A percentile compares a stretch with the other conserved stretches of the same genome.
Evolutionary conservation across 169 alveolate genomes (phyloP).

Genomic region (Neospora caninum): DNA sequence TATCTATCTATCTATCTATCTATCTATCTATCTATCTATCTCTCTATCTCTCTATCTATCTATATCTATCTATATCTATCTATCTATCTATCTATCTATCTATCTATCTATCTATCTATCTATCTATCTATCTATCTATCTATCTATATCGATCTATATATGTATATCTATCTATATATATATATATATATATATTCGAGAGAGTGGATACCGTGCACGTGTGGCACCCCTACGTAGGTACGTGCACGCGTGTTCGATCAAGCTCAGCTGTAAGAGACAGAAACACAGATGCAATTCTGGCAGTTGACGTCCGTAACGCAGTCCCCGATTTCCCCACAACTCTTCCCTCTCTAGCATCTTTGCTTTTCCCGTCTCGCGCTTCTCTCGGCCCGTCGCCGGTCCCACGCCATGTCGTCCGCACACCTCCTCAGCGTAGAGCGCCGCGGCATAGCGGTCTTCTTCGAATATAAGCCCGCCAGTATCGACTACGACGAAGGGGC

Average conservation of each 20-base stretch:
- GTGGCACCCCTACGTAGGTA: no score
- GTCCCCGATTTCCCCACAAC: no score
- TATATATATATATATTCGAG: background rate
- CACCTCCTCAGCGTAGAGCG: slow-evolving; percentile 56
- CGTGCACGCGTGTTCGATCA: no score
- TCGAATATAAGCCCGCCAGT: slow-evolving; percentile 54
- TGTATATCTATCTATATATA: background rate
- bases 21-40: no score
- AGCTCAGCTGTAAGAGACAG: no score
- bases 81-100: background rate
- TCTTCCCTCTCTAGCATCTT: no score
- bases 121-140: background rate
- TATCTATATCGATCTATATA: background rate
- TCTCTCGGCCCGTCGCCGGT: no score
- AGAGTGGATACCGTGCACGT: no score
- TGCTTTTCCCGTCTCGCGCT: no score
- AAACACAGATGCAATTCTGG: no score
- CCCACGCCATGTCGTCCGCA: background rate
- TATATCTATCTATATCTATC: background rate
- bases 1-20: no score
- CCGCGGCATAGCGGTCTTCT: slow-evolving; percentile 14
- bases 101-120: background rate
- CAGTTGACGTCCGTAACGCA: no score
- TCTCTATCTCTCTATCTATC: background rate
- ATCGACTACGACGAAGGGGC: slow-evolving; percentile 16